phyloP scores from a whole-genome alignment of 1,139 yeast genomes.

The Pichia cactophila region DNA sequence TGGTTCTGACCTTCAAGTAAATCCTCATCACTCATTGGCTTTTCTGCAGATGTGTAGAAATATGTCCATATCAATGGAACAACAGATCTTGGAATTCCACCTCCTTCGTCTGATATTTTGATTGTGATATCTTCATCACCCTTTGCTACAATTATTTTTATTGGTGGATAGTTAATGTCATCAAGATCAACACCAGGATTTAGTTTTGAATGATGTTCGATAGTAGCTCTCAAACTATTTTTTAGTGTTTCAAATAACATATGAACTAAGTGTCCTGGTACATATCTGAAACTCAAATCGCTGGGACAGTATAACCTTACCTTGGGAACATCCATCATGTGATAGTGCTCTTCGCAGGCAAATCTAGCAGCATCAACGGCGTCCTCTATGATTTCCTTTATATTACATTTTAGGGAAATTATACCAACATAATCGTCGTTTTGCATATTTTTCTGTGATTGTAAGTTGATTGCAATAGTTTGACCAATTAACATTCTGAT shows the following conservation, averaged over 20 bases:
- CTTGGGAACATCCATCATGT: conserved; percentile 73
- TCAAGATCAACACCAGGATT: conserved; percentile 48
- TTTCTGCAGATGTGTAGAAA: conserved; percentile 78
- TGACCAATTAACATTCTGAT: conserved; percentile 87
- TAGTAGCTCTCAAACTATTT: conserved; percentile 78
- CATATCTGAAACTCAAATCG: conserved; percentile 72
- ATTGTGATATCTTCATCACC: conserved; percentile 92
- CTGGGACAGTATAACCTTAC: conserved; percentile 69
- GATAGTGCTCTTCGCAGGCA: conserved; percentile 83
- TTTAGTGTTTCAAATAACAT: conserved; percentile 82
- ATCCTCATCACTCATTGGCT: conserved; percentile 69
- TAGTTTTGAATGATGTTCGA: conserved; percentile 54
- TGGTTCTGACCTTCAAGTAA: conserved; percentile 41
- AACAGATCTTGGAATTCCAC: conserved; percentile 83
- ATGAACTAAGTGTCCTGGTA: conserved; percentile 83
- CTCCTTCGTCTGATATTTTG: conserved; percentile 89
- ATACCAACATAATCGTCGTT: conserved; percentile 67
- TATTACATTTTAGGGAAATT: conserved; percentile 73
- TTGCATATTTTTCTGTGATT: conserved; percentile 39
- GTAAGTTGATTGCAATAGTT: conserved; percentile 71
- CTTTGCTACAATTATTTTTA: conserved; percentile 82
- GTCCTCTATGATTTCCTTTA: conserved; percentile 71
- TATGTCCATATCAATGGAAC: conserved; percentile 88
- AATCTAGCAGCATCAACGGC: conserved; percentile 83
- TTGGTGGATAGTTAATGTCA: conserved; percentile 71